Evolutionary conservation across 2,329 filamentous ascomycete genomes (phyloP).

Genomic region (Alternaria tenuissima): DNA sequence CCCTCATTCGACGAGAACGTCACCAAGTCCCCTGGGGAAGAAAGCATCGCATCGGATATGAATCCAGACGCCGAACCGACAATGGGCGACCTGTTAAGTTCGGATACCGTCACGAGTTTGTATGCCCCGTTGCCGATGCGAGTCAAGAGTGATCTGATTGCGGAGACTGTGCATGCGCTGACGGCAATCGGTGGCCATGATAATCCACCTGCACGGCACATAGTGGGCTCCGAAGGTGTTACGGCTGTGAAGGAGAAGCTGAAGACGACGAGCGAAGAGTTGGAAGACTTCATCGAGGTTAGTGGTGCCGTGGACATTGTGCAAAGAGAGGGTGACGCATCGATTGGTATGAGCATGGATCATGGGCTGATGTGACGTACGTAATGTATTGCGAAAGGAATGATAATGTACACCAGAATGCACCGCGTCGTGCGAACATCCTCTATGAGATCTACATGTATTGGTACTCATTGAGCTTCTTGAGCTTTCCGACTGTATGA

Average conservation of each 20-base stretch:
- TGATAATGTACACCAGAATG: too few species aligned
- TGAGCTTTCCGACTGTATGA: too few species aligned
- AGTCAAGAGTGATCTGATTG: conserved; percentile 76
- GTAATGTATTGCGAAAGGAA: too few species aligned
- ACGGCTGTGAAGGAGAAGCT: conserved; percentile 92
- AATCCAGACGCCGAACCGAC: conserved; percentile 45
- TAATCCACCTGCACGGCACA: conserved; percentile 92
- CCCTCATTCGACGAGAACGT: conserved; percentile 42
- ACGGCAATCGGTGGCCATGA: conserved; percentile 94
- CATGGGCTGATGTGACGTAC: conserved; percentile 14
- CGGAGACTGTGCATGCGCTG: conserved; percentile 90
- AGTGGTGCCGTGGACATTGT: conserved; percentile 82
- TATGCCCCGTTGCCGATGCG: conserved; percentile 75
- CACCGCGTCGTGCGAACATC: too few species aligned
- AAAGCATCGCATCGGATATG: conserved; percentile 37
- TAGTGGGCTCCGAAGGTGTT: conserved; percentile 89
- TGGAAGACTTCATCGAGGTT: conserved; percentile 94
- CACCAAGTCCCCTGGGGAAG: conserved; percentile 37
- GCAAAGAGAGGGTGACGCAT: conserved; percentile 35
- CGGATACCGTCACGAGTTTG: conserved; percentile 66
- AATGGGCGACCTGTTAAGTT: conserved; percentile 57
- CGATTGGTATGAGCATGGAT: conserved; percentile 17
- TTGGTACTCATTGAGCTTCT: too few species aligned
- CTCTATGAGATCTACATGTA: too few species aligned
- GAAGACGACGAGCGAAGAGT: conserved; percentile 93